phyloP scores from a whole-genome alignment of 305 asterid species.

The Rubia tinctorum region DNA sequence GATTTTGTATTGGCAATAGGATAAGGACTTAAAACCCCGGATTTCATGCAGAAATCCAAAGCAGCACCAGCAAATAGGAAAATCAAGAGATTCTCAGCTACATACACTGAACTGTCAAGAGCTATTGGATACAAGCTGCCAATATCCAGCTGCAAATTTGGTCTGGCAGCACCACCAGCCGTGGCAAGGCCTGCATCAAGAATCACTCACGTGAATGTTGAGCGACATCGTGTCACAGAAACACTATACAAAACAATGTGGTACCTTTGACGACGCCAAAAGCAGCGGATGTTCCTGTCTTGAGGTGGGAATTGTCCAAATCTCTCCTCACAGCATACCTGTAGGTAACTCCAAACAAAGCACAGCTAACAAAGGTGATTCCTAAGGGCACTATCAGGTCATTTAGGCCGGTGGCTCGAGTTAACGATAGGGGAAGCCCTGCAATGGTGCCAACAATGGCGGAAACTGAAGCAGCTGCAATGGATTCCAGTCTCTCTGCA shows the following conservation, averaged over 20 bases:
- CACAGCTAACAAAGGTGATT: slow-evolving; percentile 67
- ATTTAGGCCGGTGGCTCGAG: slow-evolving; percentile 39
- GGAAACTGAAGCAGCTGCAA: slow-evolving; percentile 77
- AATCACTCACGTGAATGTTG: slow-evolving; percentile 4
- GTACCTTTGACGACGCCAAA: slow-evolving; percentile 87
- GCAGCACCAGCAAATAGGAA: slow-evolving; percentile 83
- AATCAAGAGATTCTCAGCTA: slow-evolving; percentile 73
- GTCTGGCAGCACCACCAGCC: slow-evolving; percentile 43
- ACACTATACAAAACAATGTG: neutral
- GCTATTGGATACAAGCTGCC: slow-evolving; percentile 55
- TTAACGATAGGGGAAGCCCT: slow-evolving; percentile 58
- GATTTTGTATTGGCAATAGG: slow-evolving; percentile 54
- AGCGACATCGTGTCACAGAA: neutral
- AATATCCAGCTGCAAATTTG: slow-evolving; percentile 49
- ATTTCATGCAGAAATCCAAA: slow-evolving; percentile 68
- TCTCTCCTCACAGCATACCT: slow-evolving; percentile 86
- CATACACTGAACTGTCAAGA: slow-evolving; percentile 48
- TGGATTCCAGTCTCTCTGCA: slow-evolving; percentile 68
- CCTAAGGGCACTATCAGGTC: slow-evolving; percentile 64
- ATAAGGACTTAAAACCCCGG: slow-evolving; percentile 68
- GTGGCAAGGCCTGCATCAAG: slow-evolving; percentile 68
- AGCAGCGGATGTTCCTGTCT: slow-evolving; percentile 84
- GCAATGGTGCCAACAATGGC: slow-evolving; percentile 75
- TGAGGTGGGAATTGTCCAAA: slow-evolving; percentile 74
- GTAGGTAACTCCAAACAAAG: slow-evolving; percentile 82